These are phyloP conservation scores for Capillidium heterosporum DNA, from an alignment of 371 early-diverging fungal species.

Conservation along the genomic window DNA sequence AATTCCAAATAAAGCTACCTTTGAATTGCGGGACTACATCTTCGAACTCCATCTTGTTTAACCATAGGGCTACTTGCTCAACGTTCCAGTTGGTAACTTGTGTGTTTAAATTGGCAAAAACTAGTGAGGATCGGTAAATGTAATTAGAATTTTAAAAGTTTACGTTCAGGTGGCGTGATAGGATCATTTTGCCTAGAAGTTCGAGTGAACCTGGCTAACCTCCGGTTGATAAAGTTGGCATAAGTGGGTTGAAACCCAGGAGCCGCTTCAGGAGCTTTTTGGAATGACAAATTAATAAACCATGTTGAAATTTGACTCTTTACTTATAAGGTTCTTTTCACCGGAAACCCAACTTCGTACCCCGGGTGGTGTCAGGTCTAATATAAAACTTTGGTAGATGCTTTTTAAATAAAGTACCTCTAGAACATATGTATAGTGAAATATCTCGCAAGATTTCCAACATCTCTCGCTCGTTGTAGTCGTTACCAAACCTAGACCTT, in stretches of 20 bases:
- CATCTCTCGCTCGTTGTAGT: background rate
- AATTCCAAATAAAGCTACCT: background rate
- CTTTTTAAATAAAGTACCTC: background rate
- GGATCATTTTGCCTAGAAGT: background rate
- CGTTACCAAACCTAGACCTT: background rate
- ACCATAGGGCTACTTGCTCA: background rate
- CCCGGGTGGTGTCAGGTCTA: slow-evolving; percentile 1
- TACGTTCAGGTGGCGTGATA: background rate
- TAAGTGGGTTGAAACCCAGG: background rate
- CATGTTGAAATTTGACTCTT: background rate
- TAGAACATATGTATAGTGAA: background rate
- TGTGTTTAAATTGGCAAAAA: background rate
- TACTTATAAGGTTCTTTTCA: background rate
- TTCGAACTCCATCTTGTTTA: background rate
- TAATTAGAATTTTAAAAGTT: background rate
- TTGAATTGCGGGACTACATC: background rate
- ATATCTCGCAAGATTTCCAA: slow-evolving; percentile 1
- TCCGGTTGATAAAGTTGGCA: background rate
- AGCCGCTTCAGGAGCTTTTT: background rate
- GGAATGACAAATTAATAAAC: background rate
- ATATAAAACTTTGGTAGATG: background rate
- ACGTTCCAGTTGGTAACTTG: background rate
- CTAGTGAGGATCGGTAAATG: background rate
- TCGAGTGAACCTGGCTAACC: background rate
- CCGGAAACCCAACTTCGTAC: background rate